A percentile compares a stretch with the other conserved stretches of the same genome.
phyloP scores from a whole-genome alignment of 2,329 filamentous ascomycete genomes.

The Trichoderma citrinoviride region DNA sequence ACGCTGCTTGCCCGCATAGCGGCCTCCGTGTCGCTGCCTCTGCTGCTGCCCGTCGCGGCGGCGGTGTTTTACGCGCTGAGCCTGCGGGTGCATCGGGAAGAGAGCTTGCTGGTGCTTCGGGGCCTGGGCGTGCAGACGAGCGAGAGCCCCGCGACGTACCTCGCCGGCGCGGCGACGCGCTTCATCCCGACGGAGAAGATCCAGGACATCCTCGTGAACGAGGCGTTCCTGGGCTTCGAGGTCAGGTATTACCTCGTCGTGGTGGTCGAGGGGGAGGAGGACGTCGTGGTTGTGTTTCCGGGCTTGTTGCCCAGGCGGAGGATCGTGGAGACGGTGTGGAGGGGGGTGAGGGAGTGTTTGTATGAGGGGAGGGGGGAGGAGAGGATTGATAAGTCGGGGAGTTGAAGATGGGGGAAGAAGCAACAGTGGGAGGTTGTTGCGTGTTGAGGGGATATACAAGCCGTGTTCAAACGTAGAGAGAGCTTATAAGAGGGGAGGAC shows the following conservation, averaged over 20 bases:
- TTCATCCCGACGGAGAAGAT: slow-evolving; percentile 89
- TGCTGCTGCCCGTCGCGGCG: slow-evolving; percentile 40
- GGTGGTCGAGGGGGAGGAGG: slow-evolving; percentile 82
- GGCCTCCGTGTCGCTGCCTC: slow-evolving; percentile 37
- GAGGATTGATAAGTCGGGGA: slow-evolving; percentile 25
- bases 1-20: slow-evolving; percentile 35
- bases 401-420: neutral
- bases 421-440: neutral
- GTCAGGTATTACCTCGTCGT: slow-evolving; percentile 87
- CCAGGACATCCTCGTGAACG: slow-evolving; percentile 89
- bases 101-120: slow-evolving; percentile 83
- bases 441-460: neutral
- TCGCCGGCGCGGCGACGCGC: slow-evolving; percentile 49
- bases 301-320: slow-evolving; percentile 68
- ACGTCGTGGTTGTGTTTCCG: slow-evolving; percentile 94
- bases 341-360: slow-evolving; percentile 76
- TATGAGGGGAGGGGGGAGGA: slow-evolving; percentile 53
- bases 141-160: slow-evolving; percentile 60
- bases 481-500: too few relatives aligned
- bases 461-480: neutral
- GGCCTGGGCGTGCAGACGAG: slow-evolving; percentile 89
- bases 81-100: slow-evolving; percentile 57
- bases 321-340: slow-evolving; percentile 87
- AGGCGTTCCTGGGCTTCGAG: slow-evolving; percentile 90
- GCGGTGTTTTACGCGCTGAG: slow-evolving; percentile 45